phyloP scores from a whole-genome alignment of 2,329 filamentous ascomycete genomes.

The Phaeosphaeria sp. region DNA sequence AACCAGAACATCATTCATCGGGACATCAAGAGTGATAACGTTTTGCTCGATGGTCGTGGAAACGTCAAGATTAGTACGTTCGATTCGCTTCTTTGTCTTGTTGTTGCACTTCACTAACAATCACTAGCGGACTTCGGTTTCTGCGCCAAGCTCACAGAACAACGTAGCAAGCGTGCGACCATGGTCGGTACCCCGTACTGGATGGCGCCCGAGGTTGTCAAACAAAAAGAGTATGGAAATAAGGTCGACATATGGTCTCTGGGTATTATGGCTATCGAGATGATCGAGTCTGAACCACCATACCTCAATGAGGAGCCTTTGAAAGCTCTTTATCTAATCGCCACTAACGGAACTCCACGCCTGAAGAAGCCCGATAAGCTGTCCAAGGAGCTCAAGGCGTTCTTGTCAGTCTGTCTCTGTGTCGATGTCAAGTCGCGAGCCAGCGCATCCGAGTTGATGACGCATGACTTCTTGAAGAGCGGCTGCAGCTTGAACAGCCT shows the following conservation, averaged over 20 bases:
- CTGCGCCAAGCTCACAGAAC: slow-evolving; percentile 96
- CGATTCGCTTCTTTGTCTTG: background rate
- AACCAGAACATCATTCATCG: slow-evolving; percentile 97
- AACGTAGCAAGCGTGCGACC: slow-evolving; percentile 94
- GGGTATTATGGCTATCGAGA: slow-evolving; percentile 99
- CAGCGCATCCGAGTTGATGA: slow-evolving; percentile 85
- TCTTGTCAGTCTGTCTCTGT: slow-evolving; percentile 93
- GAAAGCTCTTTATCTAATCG: slow-evolving; percentile 96
- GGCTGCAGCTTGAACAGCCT: slow-evolving; percentile 85
- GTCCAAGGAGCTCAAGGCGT: slow-evolving; percentile 96
- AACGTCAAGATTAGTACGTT: slow-evolving; percentile 96
- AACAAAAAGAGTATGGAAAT: slow-evolving; percentile 97
- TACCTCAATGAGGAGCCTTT: slow-evolving; percentile 98
- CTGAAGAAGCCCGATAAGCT: slow-evolving; percentile 99
- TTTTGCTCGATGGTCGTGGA: slow-evolving; percentile 89
- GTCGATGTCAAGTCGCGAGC: slow-evolving; percentile 96
- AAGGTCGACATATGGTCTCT: slow-evolving; percentile 99
- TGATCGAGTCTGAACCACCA: slow-evolving; percentile 98
- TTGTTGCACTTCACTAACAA: slow-evolving; percentile 9
- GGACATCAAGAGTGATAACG: slow-evolving; percentile 99
- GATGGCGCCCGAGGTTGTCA: slow-evolving; percentile 99
- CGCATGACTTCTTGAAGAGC: slow-evolving; percentile 92
- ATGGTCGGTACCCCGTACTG: slow-evolving; percentile 99
- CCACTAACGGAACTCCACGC: slow-evolving; percentile 94
- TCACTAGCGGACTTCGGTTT: slow-evolving; percentile 94